Base-by-base conservation (phyloP, 2,329 filamentous ascomycete species). In the Colletotrichum neosansevieriae region DNA sequence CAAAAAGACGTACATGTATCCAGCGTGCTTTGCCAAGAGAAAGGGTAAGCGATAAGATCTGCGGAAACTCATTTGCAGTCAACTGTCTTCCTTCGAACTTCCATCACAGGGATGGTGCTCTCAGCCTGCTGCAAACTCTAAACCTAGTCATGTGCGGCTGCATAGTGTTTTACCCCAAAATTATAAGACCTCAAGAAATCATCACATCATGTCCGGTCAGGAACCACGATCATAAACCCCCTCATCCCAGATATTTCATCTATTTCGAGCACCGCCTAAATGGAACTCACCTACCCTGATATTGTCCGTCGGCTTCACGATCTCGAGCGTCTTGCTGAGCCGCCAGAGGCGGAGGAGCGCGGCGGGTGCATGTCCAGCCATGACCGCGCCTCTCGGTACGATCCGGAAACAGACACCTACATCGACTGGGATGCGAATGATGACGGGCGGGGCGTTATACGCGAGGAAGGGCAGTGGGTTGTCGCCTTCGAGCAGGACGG, bases 341-440 rank as follows among this genome's bases (percentile, higher is more conserved):
- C 61, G 7, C 65, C 65, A 9, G 32, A 21, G 10, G n/a, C 38
- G 7, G 65, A 45, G 12, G 65, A 68, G 61, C 61, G 42, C 49
- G 65, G 65, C 24, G 65, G 65, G 1, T 68, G 65, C 36, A 68
- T 68, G 65, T 68, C 65, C 24, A 68, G 65, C 61, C 65, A 68
- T 64, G 65, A 68, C 54, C 61, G 65, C 2, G 45, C 45, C 19
- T 68, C 65, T n/a, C 60, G 61, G 47, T 68, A 68, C 34, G 65
- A 68, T 54, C 65, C 65, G 13, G 40, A 68, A 1, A 38, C 50
- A 11, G 65, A 64, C 47, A 54, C 47, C n/a, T 68, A 68, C 54
- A 65, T 68, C 2, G 61, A 68, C 61, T 68, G 65, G 65, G 65
- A 68, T 38, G 65, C 65, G 21, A 68, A 68, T 15, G 65, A 68